Evolutionary conservation across 208 protist species (phyloP).

Genomic region (Wallacemonas sp.): DNA sequence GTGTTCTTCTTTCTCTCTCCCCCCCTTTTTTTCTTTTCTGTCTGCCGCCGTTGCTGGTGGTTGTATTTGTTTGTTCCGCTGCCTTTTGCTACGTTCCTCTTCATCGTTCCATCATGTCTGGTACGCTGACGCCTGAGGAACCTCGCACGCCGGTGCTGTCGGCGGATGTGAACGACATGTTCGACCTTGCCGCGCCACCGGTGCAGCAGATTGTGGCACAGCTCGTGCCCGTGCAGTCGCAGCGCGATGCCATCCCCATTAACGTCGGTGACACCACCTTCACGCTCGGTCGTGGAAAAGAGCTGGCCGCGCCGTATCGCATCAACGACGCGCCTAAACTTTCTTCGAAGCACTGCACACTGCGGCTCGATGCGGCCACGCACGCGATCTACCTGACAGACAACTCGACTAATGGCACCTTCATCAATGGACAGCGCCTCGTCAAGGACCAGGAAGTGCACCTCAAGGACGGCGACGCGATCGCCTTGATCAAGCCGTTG

Average conservation of each 20-base stretch:
- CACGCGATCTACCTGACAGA: constrained; percentile 57
- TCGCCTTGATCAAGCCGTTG: constrained; percentile 39
- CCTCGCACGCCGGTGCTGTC: constrained; percentile 22
- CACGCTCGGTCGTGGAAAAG: constrained; percentile 69
- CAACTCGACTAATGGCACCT: constrained; percentile 81
- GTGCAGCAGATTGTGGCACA: constrained; percentile 69
- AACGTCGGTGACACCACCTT: constrained; percentile 44
- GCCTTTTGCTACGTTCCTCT: not conserved
- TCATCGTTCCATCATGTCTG: constrained; percentile 15
- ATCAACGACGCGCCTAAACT: constrained; percentile 51
- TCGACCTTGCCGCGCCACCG: constrained; percentile 73
- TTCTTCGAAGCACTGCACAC: constrained; percentile 72
- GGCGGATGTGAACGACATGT: constrained; percentile 56
- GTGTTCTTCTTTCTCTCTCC: not conserved
- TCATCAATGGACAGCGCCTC: constrained; percentile 67
- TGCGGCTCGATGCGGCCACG: constrained; percentile 63
- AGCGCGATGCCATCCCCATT: constrained; percentile 36
- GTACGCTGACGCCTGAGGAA: constrained; percentile 6
- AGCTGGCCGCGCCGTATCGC: constrained; percentile 62
- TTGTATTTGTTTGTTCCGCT: constrained; percentile 1
- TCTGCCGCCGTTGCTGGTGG: not conserved
- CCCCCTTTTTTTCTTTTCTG: constrained; percentile 6
- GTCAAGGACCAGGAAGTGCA: constrained; percentile 33
- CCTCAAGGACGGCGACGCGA: constrained; percentile 57
- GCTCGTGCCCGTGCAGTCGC: constrained; percentile 47